Percentiles rank a stretch among this genome's conserved stretches.
Evolutionary conservation across 2,329 filamentous ascomycete genomes (phyloP).

Genomic region (Triangularia setosa): DNA sequence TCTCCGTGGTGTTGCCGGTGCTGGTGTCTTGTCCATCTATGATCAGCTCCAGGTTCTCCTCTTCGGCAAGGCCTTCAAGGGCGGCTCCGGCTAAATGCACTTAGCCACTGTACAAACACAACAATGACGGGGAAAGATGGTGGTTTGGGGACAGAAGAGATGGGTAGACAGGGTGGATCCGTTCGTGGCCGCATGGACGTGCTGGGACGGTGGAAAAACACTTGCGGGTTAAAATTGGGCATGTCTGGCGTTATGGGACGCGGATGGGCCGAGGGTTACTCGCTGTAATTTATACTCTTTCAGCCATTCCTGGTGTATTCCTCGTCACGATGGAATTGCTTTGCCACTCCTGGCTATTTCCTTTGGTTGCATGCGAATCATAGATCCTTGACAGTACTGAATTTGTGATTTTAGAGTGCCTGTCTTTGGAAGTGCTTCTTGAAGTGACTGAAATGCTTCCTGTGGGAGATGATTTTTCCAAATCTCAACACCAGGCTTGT

Average conservation of each 20-base stretch:
- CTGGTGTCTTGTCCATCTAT: conserved; percentile 99
- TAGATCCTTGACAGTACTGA: conserved; percentile 31
- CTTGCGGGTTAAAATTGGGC: conserved; percentile 25
- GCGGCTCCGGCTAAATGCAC: conserved; percentile 48
- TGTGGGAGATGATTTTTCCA: not conserved
- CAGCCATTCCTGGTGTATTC: conserved; percentile 48
- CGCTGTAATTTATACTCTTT: conserved; percentile 62
- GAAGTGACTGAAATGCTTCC: not conserved
- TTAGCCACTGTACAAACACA: conserved; percentile 39
- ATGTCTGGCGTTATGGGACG: conserved; percentile 28
- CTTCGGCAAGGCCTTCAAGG: conserved; percentile 99
- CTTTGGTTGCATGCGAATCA: conserved; percentile 36
- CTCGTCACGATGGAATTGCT: conserved; percentile 35
- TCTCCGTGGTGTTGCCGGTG: conserved; percentile 99
- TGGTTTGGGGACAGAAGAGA: conserved; percentile 27
- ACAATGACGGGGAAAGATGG: conserved; percentile 36
- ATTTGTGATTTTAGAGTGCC: not conserved
- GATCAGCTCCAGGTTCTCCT: conserved; percentile 98
- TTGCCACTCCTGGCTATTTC: conserved; percentile 29
- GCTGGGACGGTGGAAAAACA: conserved; percentile 21
- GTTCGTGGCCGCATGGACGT: conserved; percentile 25
- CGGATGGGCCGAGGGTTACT: conserved; percentile 33
- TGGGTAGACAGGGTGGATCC: conserved; percentile 45
- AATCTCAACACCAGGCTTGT: not conserved
- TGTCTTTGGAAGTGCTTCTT: not conserved